Percentiles rank a stretch among this genome's conserved stretches.
These are phyloP conservation scores for Schwanniomyces yamadae DNA, from an alignment of 805 yeast species.

Conservation along the genomic window DNA sequence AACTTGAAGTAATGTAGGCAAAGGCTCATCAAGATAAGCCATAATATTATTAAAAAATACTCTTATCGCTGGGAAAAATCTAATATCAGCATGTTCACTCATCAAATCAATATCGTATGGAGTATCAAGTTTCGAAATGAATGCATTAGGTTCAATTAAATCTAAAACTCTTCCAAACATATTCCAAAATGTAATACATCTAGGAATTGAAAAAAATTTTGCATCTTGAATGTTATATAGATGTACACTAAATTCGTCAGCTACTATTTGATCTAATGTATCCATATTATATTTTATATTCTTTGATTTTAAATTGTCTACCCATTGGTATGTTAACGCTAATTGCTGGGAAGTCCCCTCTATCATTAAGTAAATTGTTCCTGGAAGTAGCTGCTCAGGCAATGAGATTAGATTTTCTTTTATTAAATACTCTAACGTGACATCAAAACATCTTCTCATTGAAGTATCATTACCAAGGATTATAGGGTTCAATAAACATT, in stretches of 20 bases:
- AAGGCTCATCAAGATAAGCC: slow-evolving; percentile 47
- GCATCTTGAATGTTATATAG: slow-evolving; percentile 55
- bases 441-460: slow-evolving; percentile 15
- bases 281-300: slow-evolving; percentile 5
- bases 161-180: slow-evolving; percentile 35
- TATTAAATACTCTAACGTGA: slow-evolving; percentile 1
- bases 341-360: slow-evolving; percentile 50
- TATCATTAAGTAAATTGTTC: slow-evolving; percentile 52
- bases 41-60: slow-evolving; percentile 53
- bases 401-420: slow-evolving; percentile 1
- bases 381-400: slow-evolving; percentile 37
- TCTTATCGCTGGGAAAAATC: slow-evolving; percentile 34
- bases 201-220: slow-evolving; percentile 39
- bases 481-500: slow-evolving; percentile 53
- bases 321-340: slow-evolving; percentile 43
- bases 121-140: slow-evolving; percentile 25
- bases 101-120: slow-evolving; percentile 30
- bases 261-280: slow-evolving; percentile 26
- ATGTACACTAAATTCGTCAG: slow-evolving; percentile 58
- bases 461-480: slow-evolving; percentile 40
- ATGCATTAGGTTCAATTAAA: slow-evolving; percentile 31
- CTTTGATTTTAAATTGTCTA: slow-evolving; percentile 2
- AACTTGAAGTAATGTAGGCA: slow-evolving; percentile 57
- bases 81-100: slow-evolving; percentile 28
- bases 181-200: slow-evolving; percentile 50